Evolutionary conservation across 148 eudicot species (phyloP), one percentile per base, ranked within the genome.

Genomic region (Diospyros kaki): DNA sequence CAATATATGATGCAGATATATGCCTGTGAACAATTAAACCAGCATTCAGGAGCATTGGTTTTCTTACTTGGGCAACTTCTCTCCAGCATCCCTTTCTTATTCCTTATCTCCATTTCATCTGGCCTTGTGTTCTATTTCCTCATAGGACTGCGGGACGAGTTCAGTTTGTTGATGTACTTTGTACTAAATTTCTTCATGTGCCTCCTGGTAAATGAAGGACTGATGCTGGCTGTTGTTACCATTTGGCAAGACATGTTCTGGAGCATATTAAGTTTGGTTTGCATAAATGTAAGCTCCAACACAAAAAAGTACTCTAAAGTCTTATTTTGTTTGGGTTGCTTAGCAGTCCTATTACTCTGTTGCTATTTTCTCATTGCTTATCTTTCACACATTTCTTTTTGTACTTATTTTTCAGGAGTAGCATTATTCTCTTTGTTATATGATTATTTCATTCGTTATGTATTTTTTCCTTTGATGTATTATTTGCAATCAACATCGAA

Each of bases 101-200:
- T 95, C 87, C 96, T 95, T 69, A 91, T 95, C 68, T 91, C 99
- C 70, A 84, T 90, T 78, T 90, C 96, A 74, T 89, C 97, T 18
- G 90, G 94, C 77, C 88, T 90, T 28, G 93, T 91, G 67, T 95
- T 95, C 87, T 95, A 89, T 83, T 95, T 95, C 79, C 89, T 95
- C 44, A 81, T 92, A 6, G 96, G 97, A 73, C 86, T 95, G 58
- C 83, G 88, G 42, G 88, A 95, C 67, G 93, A 95, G 78, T 95
- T 95, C 88, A 83, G 90, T 88, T 86, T 90, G 86, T 77, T 95
- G 87, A 89, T 95, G 93, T 95, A 95, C 81, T 95, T 95, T 66
- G 90, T 88, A 76, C 85, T 95, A 77, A 95, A 95, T 78, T 83
- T 85, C 86, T 92, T 92, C 73, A 79, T 81, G 91, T 95, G 94